Conservation (phyloP, 2,329 filamentous ascomycete genomes). For the Pochonia chlamydosporia region DNA sequence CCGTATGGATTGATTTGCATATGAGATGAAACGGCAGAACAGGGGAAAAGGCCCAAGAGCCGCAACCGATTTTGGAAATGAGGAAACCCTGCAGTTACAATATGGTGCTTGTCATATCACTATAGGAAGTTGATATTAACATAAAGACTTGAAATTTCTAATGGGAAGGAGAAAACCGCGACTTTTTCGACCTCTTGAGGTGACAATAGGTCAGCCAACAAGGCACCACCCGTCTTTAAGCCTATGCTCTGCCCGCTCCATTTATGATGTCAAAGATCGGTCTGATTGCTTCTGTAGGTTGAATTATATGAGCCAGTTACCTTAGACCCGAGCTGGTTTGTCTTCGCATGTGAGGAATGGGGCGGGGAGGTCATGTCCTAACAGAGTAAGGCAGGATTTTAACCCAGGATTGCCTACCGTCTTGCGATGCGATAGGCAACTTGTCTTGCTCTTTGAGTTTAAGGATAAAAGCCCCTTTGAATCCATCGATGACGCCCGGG, state of each 20-base stretch:
- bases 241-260: conserved; percentile 1
- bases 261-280: conserved; percentile 1
- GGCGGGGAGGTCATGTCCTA: conserved; percentile 14
- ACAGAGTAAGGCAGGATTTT: conserved; percentile 6
- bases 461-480: background rate
- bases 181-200: conserved; percentile 1
- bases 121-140: too few relatives aligned
- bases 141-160: conserved; percentile 5
- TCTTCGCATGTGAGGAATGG: conserved; percentile 12
- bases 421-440: conserved; percentile 3
- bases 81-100: too few relatives aligned
- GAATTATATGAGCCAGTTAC: background rate
- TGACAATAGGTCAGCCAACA: conserved; percentile 4
- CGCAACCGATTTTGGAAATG: too few relatives aligned
- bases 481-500: background rate
- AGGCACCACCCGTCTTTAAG: conserved; percentile 2
- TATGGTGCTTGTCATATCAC: too few relatives aligned
- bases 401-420: background rate
- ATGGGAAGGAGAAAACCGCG: conserved; percentile 5
- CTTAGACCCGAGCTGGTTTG: conserved; percentile 3
- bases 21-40: too few relatives aligned
- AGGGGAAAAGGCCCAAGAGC: too few relatives aligned
- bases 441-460: conserved; percentile 5
- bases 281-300: conserved; percentile 2
- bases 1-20: too few relatives aligned